Base-by-base conservation (phyloP, 768 basidiomycete genomes). In the Boletus subcaerulescens region DNA sequence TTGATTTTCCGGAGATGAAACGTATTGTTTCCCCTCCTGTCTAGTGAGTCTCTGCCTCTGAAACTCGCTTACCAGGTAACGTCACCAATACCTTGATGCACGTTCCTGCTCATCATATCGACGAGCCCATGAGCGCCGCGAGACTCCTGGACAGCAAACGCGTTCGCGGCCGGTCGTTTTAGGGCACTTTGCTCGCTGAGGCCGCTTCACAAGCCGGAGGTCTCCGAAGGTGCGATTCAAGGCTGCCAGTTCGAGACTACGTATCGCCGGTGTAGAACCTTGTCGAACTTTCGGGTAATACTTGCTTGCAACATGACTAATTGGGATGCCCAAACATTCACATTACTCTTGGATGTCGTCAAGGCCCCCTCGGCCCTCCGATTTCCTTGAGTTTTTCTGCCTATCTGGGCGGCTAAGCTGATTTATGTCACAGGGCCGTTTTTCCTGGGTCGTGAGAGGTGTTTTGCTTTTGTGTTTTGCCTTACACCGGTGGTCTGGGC, bases 51-150 rank as follows among this genome's bases (percentile, higher is more conserved):
- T 26, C 15, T 51, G 26, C 39, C 52, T 48, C 40, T 39, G 60
- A 51, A 43, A 48, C 60, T 20, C 56, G 64, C 57, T 53, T 64
- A 36, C 22, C 38, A 7, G 3, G 14, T 48, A 50, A 60, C 61
- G 60, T 66, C 46, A 63, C 26, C 43, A 44, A 22, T 32, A 31
- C 48, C 48, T 52, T 44, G 42, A 20, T 42, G 26, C 26, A 14
- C 35, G 10, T 48, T 44, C 24, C 26, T 41, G 22, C 17, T 20
- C 45, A 9, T 9, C 12, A 33, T 42, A 36, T 48, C 36, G n/a
- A 38, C 32, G 45, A 14, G 35, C 22, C 31, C 20, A 20, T 26
- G 35, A 44, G 29, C n/a, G 36, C 24, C 15, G 31, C 17, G 14
- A n/a, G n/a, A n/a, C n/a, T 35, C 41, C 29, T 10, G 35, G 26